Conservation (phyloP, 2,329 filamentous ascomycete genomes). For the Cercospora nicotianae region DNA sequence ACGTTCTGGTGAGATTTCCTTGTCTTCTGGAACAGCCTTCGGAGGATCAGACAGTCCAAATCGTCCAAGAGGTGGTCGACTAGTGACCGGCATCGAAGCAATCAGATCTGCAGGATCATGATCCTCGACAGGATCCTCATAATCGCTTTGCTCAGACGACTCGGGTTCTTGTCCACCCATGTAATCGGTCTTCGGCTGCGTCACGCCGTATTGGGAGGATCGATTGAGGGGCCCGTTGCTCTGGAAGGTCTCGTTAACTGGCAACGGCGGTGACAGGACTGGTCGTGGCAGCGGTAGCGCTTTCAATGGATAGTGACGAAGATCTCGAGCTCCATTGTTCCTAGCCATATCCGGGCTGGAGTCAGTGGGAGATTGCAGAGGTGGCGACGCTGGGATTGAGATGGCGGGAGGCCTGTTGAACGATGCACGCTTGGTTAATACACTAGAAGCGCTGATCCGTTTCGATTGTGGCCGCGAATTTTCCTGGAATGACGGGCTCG, state of each 20-base stretch:
- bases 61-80: constrained; percentile 32
- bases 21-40: constrained; percentile 39
- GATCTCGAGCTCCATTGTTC: constrained; percentile 28
- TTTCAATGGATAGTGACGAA: constrained; percentile 35
- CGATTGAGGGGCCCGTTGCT: constrained; percentile 38
- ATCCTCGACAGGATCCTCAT: constrained; percentile 28
- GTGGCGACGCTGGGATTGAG: constrained; percentile 27
- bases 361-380: constrained; percentile 32
- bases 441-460: constrained; percentile 22
- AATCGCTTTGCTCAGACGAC: constrained; percentile 34
- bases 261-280: constrained; percentile 35
- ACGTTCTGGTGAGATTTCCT: constrained; percentile 39
- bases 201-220: constrained; percentile 39
- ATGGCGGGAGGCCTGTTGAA: constrained; percentile 19
- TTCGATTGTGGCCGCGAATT: constrained; percentile 16
- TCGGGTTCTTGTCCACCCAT: constrained; percentile 14
- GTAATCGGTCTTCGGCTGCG: constrained; percentile 31
- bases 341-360: constrained; percentile 30
- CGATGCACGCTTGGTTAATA: constrained; percentile 26
- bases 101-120: constrained; percentile 33
- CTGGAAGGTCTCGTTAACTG: constrained; percentile 26
- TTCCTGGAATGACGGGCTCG: constrained; percentile 46
- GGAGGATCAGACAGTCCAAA: constrained; percentile 37
- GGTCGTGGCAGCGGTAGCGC: constrained; percentile 38
- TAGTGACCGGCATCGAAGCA: constrained; percentile 31